These are phyloP conservation scores for Dactylellina drechsleri DNA, from an alignment of 2,329 filamentous ascomycete genomes.

Conservation along the genomic window DNA sequence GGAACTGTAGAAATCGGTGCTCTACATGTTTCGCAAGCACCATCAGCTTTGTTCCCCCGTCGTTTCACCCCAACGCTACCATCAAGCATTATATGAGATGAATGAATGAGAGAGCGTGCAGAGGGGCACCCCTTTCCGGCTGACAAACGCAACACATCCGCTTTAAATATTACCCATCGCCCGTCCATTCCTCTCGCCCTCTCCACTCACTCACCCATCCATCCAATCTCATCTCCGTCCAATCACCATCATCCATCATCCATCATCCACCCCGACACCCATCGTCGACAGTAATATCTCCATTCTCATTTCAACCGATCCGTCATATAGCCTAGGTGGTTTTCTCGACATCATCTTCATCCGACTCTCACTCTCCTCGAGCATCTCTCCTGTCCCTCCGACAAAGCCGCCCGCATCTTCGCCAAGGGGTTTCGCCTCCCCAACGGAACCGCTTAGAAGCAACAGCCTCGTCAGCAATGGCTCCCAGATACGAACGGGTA, in stretches of 20 bases:
- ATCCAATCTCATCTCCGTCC: no score
- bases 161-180: no score
- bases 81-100: no score
- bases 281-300: neutral
- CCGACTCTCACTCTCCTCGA: no score
- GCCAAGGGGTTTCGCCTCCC: slow-evolving; percentile 19
- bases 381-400: no score
- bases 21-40: no score
- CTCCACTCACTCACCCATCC: neutral
- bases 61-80: no score
- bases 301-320: no score
- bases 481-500: slow-evolving; percentile 58
- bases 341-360: neutral
- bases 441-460: slow-evolving; percentile 5
- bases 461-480: slow-evolving; percentile 53
- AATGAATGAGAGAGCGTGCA: no score
- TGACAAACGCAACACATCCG: slow-evolving; percentile 8
- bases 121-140: neutral
- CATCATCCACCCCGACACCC: neutral
- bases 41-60: no score
- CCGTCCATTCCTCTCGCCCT: neutral
- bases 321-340: neutral
- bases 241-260: neutral
- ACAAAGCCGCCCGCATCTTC: neutral
- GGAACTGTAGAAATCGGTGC: no score